Base-by-base conservation (phyloP, 768 basidiomycete genomes). In the Amanita polypyramis region DNA sequence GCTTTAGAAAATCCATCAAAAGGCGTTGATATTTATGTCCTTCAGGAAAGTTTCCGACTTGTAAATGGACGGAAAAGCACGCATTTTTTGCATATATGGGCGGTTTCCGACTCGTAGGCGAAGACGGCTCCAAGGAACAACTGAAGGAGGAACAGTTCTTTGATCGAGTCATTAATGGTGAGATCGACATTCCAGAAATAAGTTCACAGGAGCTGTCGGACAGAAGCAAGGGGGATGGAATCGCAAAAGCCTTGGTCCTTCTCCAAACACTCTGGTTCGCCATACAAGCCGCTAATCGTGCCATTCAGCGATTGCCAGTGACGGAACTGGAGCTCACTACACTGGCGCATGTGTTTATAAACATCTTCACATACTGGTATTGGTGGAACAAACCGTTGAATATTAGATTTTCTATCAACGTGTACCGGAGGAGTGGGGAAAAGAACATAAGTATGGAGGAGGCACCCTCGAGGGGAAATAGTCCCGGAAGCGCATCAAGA, bases 311-410 rank as follows among this genome's bases (percentile, higher is more conserved):
- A 0, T 56, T 67, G 9, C 54, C 58, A 0, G 40, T 68, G 2
- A 62, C 60, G 2, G 58, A 64, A 25, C 57, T 70, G 3, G 65
- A 70, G 54, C 29, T 68, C 6, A 30, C 54, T 6, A 66, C 66
- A 0, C 42, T 67, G 12, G 63, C 64, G 7, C 59, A 62, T 47
- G 60, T 58, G 1, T 46, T 52, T 3, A 49, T 65, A 17, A 63
- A 64, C 25, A 45, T 54, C 12, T 21, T 60, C 27, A 57, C 57
- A 4, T 67, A 62, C 41, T 39, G 49, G 6, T 48, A 63, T 19
- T 69, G 67, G 66, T 63, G 61, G 66, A 39, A 59, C 35, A 68
- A 68, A 47, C 67, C 67, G 1, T 51, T 61, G 21, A 51, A 58
- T 48, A 52, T 62, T 11, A 19, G 23, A 12, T 43, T 36, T 35